phyloP scores from a whole-genome alignment of 441 rosid species.

The Pelargonium citronellum region DNA sequence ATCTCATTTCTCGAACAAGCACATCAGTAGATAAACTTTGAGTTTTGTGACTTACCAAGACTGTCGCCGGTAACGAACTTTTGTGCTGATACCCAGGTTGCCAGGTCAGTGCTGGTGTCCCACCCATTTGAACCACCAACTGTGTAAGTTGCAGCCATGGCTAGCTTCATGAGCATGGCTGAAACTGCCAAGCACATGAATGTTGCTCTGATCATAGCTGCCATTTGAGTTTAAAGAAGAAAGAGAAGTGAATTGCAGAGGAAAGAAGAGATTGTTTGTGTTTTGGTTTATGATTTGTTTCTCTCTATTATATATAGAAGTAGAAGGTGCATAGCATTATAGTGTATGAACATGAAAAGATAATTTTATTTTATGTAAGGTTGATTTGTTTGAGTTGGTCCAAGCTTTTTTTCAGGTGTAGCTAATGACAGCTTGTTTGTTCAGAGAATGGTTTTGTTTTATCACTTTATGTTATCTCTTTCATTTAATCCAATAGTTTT shows the following conservation, averaged over 20 bases:
- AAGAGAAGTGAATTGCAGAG: not conserved
- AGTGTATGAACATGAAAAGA: not conserved
- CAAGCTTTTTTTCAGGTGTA: not conserved
- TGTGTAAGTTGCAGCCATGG: conserved; percentile 45
- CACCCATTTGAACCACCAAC: conserved; percentile 68
- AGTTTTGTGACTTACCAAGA: conserved; percentile 42
- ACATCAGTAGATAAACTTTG: too few species aligned
- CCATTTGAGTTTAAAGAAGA: conserved; percentile 17
- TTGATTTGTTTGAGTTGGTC: not conserved
- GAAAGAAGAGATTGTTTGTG: not conserved
- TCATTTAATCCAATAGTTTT: not conserved
- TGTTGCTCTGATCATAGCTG: conserved; percentile 25
- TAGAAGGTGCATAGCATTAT: too few species aligned
- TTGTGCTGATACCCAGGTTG: conserved; percentile 51
- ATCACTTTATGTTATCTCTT: not conserved
- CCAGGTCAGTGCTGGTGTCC: conserved; percentile 39
- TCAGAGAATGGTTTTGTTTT: not conserved
- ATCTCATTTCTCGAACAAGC: too few species aligned
- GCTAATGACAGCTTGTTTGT: not conserved
- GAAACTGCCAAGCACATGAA: conserved; percentile 25
- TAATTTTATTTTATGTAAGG: too few species aligned
- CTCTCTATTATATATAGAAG: not conserved
- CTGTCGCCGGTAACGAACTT: conserved; percentile 52
- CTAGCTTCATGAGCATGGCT: conserved; percentile 33
- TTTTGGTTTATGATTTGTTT: not conserved